Evolutionary conservation across 164 flowering plant species (phyloP).

Genomic region (Annona cherimola): DNA sequence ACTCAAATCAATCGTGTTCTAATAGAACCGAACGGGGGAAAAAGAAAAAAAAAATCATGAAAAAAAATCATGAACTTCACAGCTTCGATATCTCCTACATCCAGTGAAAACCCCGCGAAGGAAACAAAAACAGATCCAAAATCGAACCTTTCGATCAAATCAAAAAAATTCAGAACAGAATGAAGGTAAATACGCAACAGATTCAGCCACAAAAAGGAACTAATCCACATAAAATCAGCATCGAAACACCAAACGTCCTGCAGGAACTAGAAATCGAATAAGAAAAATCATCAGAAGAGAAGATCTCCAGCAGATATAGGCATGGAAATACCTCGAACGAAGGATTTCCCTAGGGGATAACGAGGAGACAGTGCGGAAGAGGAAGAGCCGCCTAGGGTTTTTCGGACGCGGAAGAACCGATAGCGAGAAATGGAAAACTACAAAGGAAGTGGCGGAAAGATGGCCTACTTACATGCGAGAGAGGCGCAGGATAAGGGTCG

Average conservation of each 20-base stretch:
- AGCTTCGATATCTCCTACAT: not conserved
- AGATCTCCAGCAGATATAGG: not conserved
- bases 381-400: not conserved
- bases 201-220: not conserved
- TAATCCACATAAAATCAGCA: not conserved
- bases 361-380: no score
- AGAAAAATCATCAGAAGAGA: not conserved
- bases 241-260: not conserved
- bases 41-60: not conserved
- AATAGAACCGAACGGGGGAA: not conserved
- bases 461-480: not conserved
- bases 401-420: conserved; percentile 5
- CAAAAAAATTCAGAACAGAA: not conserved
- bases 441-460: conserved; percentile 4
- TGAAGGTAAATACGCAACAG: not conserved
- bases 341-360: no score
- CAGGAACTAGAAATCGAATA: not conserved
- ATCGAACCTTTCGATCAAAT: not conserved
- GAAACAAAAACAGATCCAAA: not conserved
- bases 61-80: not conserved
- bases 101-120: not conserved
- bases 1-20: not conserved
- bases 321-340: not conserved
- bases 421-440: not conserved
- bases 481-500: conserved; percentile 7